Evolutionary conservation across 495 filamentous ascomycete species (phyloP).

Genomic region (Xylaria grammica): DNA sequence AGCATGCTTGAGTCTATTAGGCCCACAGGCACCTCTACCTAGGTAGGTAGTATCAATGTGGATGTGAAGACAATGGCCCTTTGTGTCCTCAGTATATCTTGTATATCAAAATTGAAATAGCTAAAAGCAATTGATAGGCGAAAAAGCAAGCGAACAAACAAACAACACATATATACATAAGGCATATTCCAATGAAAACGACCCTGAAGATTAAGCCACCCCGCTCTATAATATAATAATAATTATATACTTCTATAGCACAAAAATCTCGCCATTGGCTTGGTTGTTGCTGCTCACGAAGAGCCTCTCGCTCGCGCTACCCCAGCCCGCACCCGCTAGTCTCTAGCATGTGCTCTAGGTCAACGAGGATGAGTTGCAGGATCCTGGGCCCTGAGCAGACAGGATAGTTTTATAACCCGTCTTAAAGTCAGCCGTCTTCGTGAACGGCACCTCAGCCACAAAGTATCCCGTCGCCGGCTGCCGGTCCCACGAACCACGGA

Average conservation of each 20-base stretch:
- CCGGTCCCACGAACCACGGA: conserved; percentile 65
- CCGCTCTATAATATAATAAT: not conserved
- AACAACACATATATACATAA: too few species aligned
- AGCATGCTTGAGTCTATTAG: too few species aligned
- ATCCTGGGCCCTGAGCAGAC: conserved; percentile 32
- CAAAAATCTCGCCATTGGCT: conserved; percentile 49
- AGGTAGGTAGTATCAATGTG: too few species aligned
- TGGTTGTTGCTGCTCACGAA: conserved; percentile 47
- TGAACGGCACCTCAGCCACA: conserved; percentile 53
- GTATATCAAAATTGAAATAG: too few species aligned
- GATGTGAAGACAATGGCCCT: too few species aligned
- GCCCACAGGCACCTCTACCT: too few species aligned
- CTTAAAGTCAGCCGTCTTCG: conserved; percentile 43
- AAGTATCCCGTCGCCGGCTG: conserved; percentile 58
- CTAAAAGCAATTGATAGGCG: too few species aligned
- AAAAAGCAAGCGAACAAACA: too few species aligned
- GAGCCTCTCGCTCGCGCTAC: conserved; percentile 36
- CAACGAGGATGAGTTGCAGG: conserved; percentile 34
- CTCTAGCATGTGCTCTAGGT: conserved; percentile 41
- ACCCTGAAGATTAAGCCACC: not conserved
- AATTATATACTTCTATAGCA: conserved; percentile 34
- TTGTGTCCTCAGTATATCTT: too few species aligned
- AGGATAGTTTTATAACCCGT: conserved; percentile 42
- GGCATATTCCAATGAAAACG: too few species aligned
- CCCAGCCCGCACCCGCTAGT: conserved; percentile 39